Percentiles rank a stretch among this genome's conserved stretches.
These are phyloP conservation scores for Aureobasidium sp. DNA, from an alignment of 2,329 filamentous ascomycete species.

Conservation along the genomic window DNA sequence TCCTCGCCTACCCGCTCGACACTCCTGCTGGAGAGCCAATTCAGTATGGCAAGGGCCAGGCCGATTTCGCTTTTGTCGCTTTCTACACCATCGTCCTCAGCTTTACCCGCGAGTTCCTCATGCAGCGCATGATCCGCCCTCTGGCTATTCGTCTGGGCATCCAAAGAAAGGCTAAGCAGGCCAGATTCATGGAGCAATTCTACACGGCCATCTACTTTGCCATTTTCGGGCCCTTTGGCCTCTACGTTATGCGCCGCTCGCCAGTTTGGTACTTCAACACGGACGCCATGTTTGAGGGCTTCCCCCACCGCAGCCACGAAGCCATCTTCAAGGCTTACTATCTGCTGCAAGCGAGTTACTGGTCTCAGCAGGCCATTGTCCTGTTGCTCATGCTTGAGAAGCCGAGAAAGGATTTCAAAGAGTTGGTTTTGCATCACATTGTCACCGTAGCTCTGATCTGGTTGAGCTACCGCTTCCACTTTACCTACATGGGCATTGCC, in stretches of 20 bases:
- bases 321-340: slow-evolving; percentile 91
- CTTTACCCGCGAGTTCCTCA: slow-evolving; percentile 91
- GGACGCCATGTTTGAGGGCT: slow-evolving; percentile 77
- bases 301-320: slow-evolving; percentile 75
- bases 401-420: slow-evolving; percentile 89
- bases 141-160: slow-evolving; percentile 64
- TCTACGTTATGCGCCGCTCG: slow-evolving; percentile 87
- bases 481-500: slow-evolving; percentile 86
- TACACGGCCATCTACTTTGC: slow-evolving; percentile 91
- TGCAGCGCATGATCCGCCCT: slow-evolving; percentile 80
- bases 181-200: slow-evolving; percentile 90
- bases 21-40: slow-evolving; percentile 34
- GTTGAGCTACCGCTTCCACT: slow-evolving; percentile 90
- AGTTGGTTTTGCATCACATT: slow-evolving; percentile 85
- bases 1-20: slow-evolving; percentile 68
- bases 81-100: slow-evolving; percentile 88
- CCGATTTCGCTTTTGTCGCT: slow-evolving; percentile 76
- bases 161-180: slow-evolving; percentile 65
- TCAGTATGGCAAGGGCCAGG: slow-evolving; percentile 82
- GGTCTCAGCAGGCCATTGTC: slow-evolving; percentile 89
- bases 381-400: slow-evolving; percentile 82
- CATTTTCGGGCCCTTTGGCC: slow-evolving; percentile 69
- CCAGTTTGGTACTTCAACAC: slow-evolving; percentile 96
- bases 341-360: slow-evolving; percentile 87
- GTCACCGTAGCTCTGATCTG: slow-evolving; percentile 78